These are phyloP conservation scores for Carpinus fangiana DNA, from an alignment of 306 rosid species.

Conservation along the genomic window DNA sequence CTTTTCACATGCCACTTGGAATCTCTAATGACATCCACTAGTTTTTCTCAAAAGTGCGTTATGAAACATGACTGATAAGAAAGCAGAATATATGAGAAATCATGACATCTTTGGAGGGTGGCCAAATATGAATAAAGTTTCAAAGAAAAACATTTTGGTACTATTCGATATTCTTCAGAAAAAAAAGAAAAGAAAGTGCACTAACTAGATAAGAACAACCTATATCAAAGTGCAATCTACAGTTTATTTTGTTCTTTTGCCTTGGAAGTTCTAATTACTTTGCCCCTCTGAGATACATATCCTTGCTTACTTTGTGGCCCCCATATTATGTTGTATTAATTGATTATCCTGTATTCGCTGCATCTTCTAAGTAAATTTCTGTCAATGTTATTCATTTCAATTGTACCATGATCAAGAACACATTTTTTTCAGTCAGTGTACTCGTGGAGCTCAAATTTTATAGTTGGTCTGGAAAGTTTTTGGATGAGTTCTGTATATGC, in stretches of 20 bases:
- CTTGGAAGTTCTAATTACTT: neutral
- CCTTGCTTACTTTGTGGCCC: neutral
- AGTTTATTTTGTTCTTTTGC: neutral
- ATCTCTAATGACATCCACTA: slow-evolving; percentile 49
- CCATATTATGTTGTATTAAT: neutral
- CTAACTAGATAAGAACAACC: slow-evolving; percentile 19
- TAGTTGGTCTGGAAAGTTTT: neutral
- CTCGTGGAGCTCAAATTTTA: neutral
- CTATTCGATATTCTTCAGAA: slow-evolving; percentile 4
- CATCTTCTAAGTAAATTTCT: neutral
- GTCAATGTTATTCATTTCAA: neutral
- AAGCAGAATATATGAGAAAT: slow-evolving; percentile 28
- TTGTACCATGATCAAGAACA: neutral
- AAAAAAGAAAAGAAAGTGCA: neutral
- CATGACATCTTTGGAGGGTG: slow-evolving; percentile 35
- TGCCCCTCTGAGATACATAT: neutral
- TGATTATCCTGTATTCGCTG: neutral
- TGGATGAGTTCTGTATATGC: neutral
- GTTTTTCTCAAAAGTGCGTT: slow-evolving; percentile 34
- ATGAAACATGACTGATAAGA: slow-evolving; percentile 8
- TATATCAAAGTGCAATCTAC: slow-evolving; percentile 8
- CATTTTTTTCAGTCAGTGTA: neutral
- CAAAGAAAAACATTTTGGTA: neutral
- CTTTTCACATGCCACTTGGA: slow-evolving; percentile 27
- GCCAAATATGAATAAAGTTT: slow-evolving; percentile 29